Conservation (phyloP, 768 basidiomycete genomes). For the Rhodocollybia butyracea region DNA sequence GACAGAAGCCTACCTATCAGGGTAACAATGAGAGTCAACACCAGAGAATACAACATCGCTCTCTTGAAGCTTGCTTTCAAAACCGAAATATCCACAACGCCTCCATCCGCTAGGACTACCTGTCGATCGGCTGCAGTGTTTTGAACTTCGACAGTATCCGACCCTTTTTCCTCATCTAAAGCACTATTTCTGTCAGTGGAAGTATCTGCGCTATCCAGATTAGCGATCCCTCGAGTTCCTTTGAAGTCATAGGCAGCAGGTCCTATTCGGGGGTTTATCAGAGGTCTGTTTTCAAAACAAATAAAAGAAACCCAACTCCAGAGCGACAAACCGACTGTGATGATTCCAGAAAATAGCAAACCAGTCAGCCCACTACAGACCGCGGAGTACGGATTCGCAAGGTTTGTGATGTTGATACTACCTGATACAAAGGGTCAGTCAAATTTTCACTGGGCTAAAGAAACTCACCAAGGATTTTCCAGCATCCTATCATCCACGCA, state of each 20-base stretch:
- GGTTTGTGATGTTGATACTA: constrained; percentile 30
- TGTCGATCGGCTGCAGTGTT: neutral
- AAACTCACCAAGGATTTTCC: constrained; percentile 41
- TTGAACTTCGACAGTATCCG: neutral
- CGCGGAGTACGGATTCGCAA: constrained; percentile 36
- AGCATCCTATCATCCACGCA: constrained; percentile 52
- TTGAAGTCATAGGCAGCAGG: constrained; percentile 36
- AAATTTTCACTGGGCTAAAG: neutral
- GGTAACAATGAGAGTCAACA: constrained; percentile 30
- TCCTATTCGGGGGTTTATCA: constrained; percentile 16
- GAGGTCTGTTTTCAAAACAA: neutral
- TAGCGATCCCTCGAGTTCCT: constrained; percentile 30
- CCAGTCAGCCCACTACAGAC: constrained; percentile 36
- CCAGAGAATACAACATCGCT: constrained; percentile 29
- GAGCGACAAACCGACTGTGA: constrained; percentile 32
- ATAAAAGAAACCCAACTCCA: constrained; percentile 22
- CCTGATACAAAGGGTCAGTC: constrained; percentile 22
- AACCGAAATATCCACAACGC: constrained; percentile 12
- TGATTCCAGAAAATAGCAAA: constrained; percentile 33
- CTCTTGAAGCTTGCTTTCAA: constrained; percentile 28
- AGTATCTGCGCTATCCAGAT: constrained; percentile 18
- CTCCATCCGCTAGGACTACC: neutral
- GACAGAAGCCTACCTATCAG: constrained; percentile 25
- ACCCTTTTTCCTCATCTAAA: constrained; percentile 17
- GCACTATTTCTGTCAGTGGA: neutral